Base-by-base conservation (phyloP, 306 rosid genomes). In the Mimosa pudica region DNA sequence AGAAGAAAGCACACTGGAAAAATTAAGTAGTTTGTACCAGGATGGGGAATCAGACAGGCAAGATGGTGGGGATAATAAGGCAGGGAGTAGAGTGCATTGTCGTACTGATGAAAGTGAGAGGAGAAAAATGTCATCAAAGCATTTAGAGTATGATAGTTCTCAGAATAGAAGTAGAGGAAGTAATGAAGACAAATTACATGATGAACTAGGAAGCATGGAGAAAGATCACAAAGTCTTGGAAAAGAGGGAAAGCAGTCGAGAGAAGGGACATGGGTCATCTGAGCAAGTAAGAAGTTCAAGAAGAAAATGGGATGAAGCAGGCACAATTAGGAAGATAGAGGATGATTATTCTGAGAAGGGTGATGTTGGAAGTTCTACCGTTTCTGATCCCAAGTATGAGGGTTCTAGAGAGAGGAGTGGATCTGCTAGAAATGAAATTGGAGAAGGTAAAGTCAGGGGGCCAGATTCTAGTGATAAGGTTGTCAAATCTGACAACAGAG, bases 261-360 rank as follows among this genome's bases (percentile, higher is more conserved):
- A 94, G 74, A 92, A 91, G 86, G 84, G 88, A 11, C 93, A 88
- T 67, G 98, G 92, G 36, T 89, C 92, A 48, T 85, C 92, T 14
- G 98, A 89, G 68, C 92, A 82, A 84, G 81, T 30, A 9, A 90
- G 79, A 84, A 95, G 81, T 84, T 83, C 97, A 2, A 90, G 99
- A 76, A 93, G 97, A 88, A 93, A 89, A 79, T 96, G 99, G 99
- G 99, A 96, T 82, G 98, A 93, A 47, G 82, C 86, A 46, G 98
- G 91, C 67, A 65, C 79, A 70, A 88, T 46, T 42, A 84, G 77
- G 88, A 93, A 82, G 76, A 55, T 17, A 0, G 92, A 89, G 32
- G 96, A 89, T 45, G 83, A 71, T 76, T 81, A 33, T 86, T 72
- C 81, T 62, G 98, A 92, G 73, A 92, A 87, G 77, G 85, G 79